Evolutionary conservation across 768 basidiomycete genomes (phyloP).

Genomic region (Chalciporus sphaerocephalus): DNA sequence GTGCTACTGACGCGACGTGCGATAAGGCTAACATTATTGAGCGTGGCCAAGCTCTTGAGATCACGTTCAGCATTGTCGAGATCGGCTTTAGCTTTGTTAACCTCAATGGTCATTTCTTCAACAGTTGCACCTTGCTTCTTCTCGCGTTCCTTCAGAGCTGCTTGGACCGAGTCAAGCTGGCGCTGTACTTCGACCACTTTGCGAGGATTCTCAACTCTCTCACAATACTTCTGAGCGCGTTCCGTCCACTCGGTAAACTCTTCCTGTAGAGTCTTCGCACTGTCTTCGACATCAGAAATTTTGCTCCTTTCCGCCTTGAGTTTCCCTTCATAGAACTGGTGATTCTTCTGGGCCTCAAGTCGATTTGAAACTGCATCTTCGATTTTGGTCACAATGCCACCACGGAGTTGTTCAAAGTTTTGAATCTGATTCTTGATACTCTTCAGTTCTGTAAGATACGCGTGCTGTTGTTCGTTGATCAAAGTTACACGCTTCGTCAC

Average conservation of each 20-base stretch:
- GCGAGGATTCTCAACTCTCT: slow-evolving; percentile 53
- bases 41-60: slow-evolving; percentile 53
- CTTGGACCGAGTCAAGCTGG: slow-evolving; percentile 57
- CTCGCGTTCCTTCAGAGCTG: slow-evolving; percentile 64
- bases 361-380: slow-evolving; percentile 47
- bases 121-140: slow-evolving; percentile 71
- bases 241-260: slow-evolving; percentile 68
- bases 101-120: slow-evolving; percentile 69
- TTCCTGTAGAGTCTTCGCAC: slow-evolving; percentile 47
- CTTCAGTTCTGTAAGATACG: slow-evolving; percentile 41
- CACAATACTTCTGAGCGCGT: slow-evolving; percentile 61
- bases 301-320: slow-evolving; percentile 45
- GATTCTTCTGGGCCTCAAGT: slow-evolving; percentile 45
- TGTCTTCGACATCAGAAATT: slow-evolving; percentile 42
- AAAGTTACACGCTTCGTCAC: slow-evolving; percentile 42
- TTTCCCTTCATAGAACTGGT: slow-evolving; percentile 49
- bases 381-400: slow-evolving; percentile 47
- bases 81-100: slow-evolving; percentile 58
- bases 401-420: slow-evolving; percentile 45
- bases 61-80: slow-evolving; percentile 59
- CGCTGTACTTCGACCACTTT: slow-evolving; percentile 52
- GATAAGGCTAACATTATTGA: slow-evolving; percentile 59
- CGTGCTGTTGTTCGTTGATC: slow-evolving; percentile 43
- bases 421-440: slow-evolving; percentile 45
- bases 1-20: not conserved